phyloP scores from a whole-genome alignment of 225 moss, liverwort and hornwort species.

The Physcomitrellopsis africana region DNA sequence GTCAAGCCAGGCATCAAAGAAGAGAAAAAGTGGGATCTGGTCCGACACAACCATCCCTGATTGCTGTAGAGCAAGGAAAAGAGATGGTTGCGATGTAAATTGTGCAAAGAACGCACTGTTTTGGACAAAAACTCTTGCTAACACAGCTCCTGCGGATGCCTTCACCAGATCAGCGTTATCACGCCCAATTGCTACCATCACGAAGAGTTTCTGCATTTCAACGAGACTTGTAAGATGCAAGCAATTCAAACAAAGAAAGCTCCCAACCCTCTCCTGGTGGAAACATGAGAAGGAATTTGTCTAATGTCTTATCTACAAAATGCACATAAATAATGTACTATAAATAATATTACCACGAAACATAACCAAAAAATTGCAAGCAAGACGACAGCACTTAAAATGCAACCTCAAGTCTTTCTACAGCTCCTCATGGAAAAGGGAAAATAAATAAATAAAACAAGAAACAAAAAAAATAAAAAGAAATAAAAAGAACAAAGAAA shows the following conservation, averaged over 20 bases:
- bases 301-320: not conserved
- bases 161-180: slow-evolving; percentile 92
- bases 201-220: slow-evolving; percentile 81
- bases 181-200: slow-evolving; percentile 88
- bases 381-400: too few species aligned
- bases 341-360: not conserved
- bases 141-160: slow-evolving; percentile 93
- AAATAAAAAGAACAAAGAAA: too few species aligned
- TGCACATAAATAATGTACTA: slow-evolving; percentile 1
- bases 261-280: not conserved
- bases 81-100: slow-evolving; percentile 91
- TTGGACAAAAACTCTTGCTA: slow-evolving; percentile 96
- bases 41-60: slow-evolving; percentile 85
- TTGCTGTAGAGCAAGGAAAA: slow-evolving; percentile 92
- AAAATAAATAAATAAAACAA: too few species aligned
- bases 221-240: slow-evolving; percentile 26
- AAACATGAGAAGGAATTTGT: not conserved
- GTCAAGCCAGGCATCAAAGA: slow-evolving; percentile 99
- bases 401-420: too few species aligned
- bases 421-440: too few species aligned
- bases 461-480: too few species aligned
- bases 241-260: slow-evolving; percentile 19
- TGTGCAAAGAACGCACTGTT: slow-evolving; percentile 93
- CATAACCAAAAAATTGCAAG: too few species aligned
- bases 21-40: slow-evolving; percentile 93